phyloP scores from a whole-genome alignment of 129 eudicot genomes.

The Flaveria sonorensis region DNA sequence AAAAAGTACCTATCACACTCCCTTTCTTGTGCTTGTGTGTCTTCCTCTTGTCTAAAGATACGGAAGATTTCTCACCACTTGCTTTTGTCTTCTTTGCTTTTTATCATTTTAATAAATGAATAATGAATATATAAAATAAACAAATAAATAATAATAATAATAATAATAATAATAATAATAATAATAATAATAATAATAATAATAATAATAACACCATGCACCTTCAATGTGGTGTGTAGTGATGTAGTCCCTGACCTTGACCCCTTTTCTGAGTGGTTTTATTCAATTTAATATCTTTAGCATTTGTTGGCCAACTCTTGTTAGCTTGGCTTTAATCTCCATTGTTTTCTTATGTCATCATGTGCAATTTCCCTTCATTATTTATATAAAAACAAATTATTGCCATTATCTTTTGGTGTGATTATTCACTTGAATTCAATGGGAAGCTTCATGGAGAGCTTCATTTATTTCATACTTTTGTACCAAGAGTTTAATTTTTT shows the following conservation, averaged over 20 bases:
- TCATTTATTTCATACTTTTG: background rate
- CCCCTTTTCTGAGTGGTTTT: slow-evolving; percentile 33
- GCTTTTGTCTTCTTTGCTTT: slow-evolving; percentile 38
- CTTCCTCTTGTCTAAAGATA: slow-evolving; percentile 38
- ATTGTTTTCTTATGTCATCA: slow-evolving; percentile 35
- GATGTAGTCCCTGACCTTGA: slow-evolving; percentile 31
- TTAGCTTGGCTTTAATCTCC: slow-evolving; percentile 39
- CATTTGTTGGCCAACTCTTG: slow-evolving; percentile 35
- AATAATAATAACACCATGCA: slow-evolving; percentile 8
- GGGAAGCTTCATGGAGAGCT: slow-evolving; percentile 23
- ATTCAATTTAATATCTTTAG: slow-evolving; percentile 33
- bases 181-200: background rate
- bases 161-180: background rate
- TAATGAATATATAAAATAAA: background rate
- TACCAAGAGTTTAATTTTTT: background rate
- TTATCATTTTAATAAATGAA: background rate
- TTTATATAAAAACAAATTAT: slow-evolving; percentile 14
- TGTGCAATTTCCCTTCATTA: slow-evolving; percentile 37
- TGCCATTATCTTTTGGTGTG: slow-evolving; percentile 17
- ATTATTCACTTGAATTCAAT: slow-evolving; percentile 29
- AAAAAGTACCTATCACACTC: slow-evolving; percentile 22
- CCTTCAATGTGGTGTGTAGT: slow-evolving; percentile 33
- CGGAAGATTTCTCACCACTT: slow-evolving; percentile 46
- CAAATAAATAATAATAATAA: background rate
- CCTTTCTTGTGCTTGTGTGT: slow-evolving; percentile 21